These are phyloP conservation scores for Podaxis mareebaensis DNA, from an alignment of 768 basidiomycete genomes.

Conservation along the genomic window DNA sequence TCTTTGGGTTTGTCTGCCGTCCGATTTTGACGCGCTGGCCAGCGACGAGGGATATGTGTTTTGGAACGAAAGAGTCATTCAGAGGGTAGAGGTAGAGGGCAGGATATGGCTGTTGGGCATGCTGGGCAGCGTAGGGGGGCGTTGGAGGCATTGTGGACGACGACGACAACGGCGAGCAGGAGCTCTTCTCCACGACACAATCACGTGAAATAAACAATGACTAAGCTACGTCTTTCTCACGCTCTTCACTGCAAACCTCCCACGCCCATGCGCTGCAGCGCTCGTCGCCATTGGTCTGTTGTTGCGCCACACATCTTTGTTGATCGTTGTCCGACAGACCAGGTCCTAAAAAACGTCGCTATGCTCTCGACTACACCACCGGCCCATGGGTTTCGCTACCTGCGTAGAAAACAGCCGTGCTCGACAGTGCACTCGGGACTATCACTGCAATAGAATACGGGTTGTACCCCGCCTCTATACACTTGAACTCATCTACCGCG, in stretches of 20 bases:
- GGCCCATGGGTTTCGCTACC: not conserved
- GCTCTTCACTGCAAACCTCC: not conserved
- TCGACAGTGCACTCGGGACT: not conserved
- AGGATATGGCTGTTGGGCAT: conserved; percentile 30
- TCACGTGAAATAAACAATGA: conserved; percentile 10
- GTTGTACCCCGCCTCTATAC: not conserved
- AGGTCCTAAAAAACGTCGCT: not conserved
- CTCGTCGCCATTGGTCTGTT: not conserved
- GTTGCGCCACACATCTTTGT: not conserved
- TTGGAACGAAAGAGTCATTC: conserved; percentile 92
- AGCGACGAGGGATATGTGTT: conserved; percentile 81
- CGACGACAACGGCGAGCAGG: not conserved
- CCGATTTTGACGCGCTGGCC: conserved; percentile 87
- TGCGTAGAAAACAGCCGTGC: not conserved
- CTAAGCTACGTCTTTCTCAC: not conserved
- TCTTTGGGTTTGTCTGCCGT: conserved; percentile 94
- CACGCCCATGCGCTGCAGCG: not conserved
- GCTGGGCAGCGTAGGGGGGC: conserved; percentile 30
- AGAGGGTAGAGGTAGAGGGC: conserved; percentile 83
- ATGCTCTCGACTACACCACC: not conserved
- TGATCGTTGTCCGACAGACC: not conserved
- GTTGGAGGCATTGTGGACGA: conserved; percentile 18
- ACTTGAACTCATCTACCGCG: not conserved
- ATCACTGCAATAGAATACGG: not conserved
- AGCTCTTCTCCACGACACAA: not conserved